Conservation (phyloP, 176 grass and related monocot genomes). For the Carex myosuroides region DNA sequence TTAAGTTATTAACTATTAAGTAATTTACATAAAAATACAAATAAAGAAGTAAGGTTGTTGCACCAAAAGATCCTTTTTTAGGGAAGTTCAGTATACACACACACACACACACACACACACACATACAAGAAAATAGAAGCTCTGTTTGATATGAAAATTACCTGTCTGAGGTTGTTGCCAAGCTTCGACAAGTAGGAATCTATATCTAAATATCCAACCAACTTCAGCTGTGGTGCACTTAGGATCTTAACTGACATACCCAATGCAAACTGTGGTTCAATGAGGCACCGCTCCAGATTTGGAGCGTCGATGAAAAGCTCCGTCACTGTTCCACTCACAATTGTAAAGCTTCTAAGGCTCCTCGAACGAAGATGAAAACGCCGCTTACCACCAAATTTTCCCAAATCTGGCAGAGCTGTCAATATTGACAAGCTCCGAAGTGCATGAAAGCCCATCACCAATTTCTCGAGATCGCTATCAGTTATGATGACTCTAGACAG, state of each 20-base stretch:
- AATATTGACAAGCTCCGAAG: not conserved
- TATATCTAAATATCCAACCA: not conserved
- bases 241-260: not conserved
- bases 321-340: not conserved
- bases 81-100: not conserved
- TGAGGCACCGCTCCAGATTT: not conserved
- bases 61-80: not conserved
- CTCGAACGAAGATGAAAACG: not conserved
- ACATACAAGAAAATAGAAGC: not conserved
- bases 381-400: not conserved
- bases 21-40: not conserved
- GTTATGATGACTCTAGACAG: not conserved
- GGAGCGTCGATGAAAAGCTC: not conserved
- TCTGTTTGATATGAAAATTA: not conserved
- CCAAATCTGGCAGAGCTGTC: not conserved
- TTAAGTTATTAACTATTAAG: no score
- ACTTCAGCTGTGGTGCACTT: not conserved
- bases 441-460: not conserved
- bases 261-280: not conserved
- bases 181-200: not conserved
- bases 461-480: not conserved
- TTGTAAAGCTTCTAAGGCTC: not conserved
- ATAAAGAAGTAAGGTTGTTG: not conserved
- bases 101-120: no score
- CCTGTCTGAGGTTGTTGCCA: not conserved